Conservation (phyloP, 495 filamentous ascomycete species). For the Ascodesmis nigricans region DNA sequence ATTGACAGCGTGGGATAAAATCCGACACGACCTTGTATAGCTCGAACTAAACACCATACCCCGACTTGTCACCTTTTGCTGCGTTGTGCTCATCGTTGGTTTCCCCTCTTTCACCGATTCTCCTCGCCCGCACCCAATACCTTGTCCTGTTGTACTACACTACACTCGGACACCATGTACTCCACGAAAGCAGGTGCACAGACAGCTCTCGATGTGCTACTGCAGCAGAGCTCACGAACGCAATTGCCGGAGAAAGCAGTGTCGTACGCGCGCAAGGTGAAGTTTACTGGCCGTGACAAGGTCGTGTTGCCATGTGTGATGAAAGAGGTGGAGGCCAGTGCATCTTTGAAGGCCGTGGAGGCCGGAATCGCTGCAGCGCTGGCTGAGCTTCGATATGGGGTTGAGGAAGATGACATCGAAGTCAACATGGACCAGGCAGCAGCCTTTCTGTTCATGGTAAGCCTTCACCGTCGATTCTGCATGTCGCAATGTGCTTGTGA, state of each 20-base stretch:
- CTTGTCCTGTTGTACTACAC: too few relatives aligned
- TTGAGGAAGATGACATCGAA: constrained; percentile 26
- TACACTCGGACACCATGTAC: too few relatives aligned
- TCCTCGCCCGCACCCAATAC: too few relatives aligned
- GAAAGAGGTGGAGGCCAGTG: constrained; percentile 45
- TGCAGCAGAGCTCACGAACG: background rate
- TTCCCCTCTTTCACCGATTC: too few relatives aligned
- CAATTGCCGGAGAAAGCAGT: constrained; percentile 1
- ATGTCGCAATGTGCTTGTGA: background rate
- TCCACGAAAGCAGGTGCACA: constrained; percentile 5
- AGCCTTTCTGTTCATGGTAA: constrained; percentile 36
- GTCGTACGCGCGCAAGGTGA: constrained; percentile 1
- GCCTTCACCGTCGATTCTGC: background rate
- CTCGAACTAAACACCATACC: too few relatives aligned
- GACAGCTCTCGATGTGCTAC: background rate
- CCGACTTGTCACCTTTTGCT: too few relatives aligned
- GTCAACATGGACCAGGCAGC: constrained; percentile 42
- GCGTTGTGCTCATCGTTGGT: too few relatives aligned
- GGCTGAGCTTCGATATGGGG: constrained; percentile 33
- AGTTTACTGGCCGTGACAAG: constrained; percentile 8
- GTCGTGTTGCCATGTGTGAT: constrained; percentile 40
- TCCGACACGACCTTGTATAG: too few relatives aligned
- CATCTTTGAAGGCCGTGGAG: constrained; percentile 48
- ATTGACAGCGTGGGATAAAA: too few relatives aligned
- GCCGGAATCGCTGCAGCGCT: constrained; percentile 43